phyloP scores from a whole-genome alignment of 2,329 filamentous ascomycete species.

The Colletotrichum plurivorum region DNA sequence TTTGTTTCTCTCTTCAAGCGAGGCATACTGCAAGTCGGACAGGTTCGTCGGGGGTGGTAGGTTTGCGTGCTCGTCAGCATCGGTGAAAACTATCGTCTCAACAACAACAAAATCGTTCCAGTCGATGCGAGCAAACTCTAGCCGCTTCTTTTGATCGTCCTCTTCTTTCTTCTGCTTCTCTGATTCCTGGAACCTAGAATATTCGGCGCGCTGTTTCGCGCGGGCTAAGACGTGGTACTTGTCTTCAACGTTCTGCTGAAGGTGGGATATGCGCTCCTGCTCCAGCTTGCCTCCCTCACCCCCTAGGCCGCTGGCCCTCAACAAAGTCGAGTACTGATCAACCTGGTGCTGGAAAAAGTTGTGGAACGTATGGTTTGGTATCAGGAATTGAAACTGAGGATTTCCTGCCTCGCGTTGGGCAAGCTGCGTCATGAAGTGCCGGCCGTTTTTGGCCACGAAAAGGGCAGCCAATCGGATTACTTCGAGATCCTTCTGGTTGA shows the following conservation, averaged over 20 bases:
- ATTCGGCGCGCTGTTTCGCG: constrained; percentile 89
- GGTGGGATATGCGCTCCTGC: constrained; percentile 78
- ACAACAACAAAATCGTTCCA: constrained; percentile 99
- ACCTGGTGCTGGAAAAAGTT: constrained; percentile 94
- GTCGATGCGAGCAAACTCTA: constrained; percentile 87
- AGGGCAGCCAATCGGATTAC: constrained; percentile 84
- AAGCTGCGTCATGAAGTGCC: constrained; percentile 90
- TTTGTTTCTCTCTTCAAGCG: constrained; percentile 93
- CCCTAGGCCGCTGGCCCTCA: constrained; percentile 77
- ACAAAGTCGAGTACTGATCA: constrained; percentile 90
- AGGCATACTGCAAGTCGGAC: constrained; percentile 93
- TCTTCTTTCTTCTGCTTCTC: constrained; percentile 93
- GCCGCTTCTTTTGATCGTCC: constrained; percentile 84
- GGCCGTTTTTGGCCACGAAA: constrained; percentile 93
- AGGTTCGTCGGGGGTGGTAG: constrained; percentile 91
- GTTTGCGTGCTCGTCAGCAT: constrained; percentile 87
- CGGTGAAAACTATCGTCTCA: constrained; percentile 93
- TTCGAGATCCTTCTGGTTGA: constrained; percentile 92
- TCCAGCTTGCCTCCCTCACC: constrained; percentile 78
- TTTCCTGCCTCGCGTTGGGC: constrained; percentile 92
- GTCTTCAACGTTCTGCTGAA: constrained; percentile 82
- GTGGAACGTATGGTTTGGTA: constrained; percentile 95
- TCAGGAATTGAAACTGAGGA: constrained; percentile 95
- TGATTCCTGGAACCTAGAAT: constrained; percentile 84
- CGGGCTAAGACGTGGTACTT: constrained; percentile 85